Percentiles rank a stretch among this genome's conserved stretches.
Evolutionary conservation across 225 moss, liverwort and hornwort species (phyloP).

Genomic region (Thuidium tamariscinum): DNA sequence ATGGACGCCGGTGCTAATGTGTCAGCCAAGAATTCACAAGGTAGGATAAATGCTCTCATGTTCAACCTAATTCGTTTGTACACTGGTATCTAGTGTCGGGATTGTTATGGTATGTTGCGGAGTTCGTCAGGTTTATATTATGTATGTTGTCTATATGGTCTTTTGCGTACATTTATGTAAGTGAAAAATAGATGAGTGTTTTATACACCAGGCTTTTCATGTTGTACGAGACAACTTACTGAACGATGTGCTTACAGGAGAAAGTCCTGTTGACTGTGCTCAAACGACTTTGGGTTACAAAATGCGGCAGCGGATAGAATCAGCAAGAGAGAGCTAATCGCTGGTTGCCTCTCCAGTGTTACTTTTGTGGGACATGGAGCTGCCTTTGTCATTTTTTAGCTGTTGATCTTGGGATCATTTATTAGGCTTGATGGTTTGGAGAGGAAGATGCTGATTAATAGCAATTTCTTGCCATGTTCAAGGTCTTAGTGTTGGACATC

Average conservation of each 20-base stretch:
- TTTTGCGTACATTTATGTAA: neutral
- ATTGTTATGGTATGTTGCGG: neutral
- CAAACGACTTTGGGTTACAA: slow-evolving; percentile 91
- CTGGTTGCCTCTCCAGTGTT: neutral
- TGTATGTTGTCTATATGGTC: neutral
- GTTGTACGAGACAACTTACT: neutral
- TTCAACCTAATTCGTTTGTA: neutral
- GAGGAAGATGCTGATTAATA: neutral
- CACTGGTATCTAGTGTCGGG: neutral
- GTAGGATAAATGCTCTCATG: slow-evolving; percentile 10
- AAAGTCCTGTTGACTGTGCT: slow-evolving; percentile 91
- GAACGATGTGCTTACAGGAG: slow-evolving; percentile 35
- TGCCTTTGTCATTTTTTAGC: neutral
- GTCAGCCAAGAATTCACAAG: slow-evolving; percentile 86
- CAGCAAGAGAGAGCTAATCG: slow-evolving; percentile 8
- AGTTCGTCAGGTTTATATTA: neutral
- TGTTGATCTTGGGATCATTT: neutral
- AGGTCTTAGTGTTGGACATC: slow-evolving; percentile 2
- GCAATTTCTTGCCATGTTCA: neutral
- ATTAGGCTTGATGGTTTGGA: neutral
- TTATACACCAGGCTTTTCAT: neutral
- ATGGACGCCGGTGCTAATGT: slow-evolving; percentile 92
- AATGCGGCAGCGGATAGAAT: slow-evolving; percentile 68
- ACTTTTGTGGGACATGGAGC: neutral
- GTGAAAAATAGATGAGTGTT: neutral